A percentile compares a stretch with the other conserved stretches of the same genome.
Conservation (phyloP, 768 basidiomycete species). For the Kondoa malvinella region DNA sequence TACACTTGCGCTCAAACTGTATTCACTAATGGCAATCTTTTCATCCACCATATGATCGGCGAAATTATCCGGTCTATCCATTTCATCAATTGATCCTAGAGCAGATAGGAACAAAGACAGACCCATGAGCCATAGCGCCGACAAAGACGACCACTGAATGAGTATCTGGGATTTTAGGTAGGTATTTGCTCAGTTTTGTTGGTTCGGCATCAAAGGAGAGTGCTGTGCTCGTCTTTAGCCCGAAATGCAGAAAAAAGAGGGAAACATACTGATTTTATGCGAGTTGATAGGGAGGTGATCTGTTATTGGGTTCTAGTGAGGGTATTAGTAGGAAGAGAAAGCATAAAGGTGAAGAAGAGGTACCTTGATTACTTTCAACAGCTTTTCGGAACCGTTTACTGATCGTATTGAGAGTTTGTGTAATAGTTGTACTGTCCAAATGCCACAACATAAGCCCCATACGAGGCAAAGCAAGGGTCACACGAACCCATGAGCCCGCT, state of each 20-base stretch:
- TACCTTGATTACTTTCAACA: slow-evolving; percentile 92
- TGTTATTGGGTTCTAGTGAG: slow-evolving; percentile 62
- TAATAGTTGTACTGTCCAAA: slow-evolving; percentile 65
- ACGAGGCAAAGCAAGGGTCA: slow-evolving; percentile 6
- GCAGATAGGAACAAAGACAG: slow-evolving; percentile 13
- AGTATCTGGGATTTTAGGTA: slow-evolving; percentile 67
- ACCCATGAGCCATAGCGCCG: slow-evolving; percentile 91
- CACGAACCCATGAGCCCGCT: slow-evolving; percentile 89
- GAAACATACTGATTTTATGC: slow-evolving; percentile 69
- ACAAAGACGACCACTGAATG: slow-evolving; percentile 89
- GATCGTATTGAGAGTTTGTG: slow-evolving; percentile 90
- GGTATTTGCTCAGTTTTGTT: slow-evolving; percentile 59
- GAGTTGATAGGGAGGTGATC: slow-evolving; percentile 93
- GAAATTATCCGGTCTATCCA: slow-evolving; percentile 60
- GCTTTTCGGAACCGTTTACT: slow-evolving; percentile 88
- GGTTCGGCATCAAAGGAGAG: slow-evolving; percentile 80
- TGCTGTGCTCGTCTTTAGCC: slow-evolving; percentile 36
- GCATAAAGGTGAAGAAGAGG: slow-evolving; percentile 19
- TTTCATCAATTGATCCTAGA: background rate
- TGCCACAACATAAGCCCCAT: background rate
- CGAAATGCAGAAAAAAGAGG: background rate
- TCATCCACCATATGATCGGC: slow-evolving; percentile 87
- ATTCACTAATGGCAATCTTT: slow-evolving; percentile 91
- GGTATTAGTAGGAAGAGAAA: background rate
- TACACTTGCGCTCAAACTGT: slow-evolving; percentile 49